These are phyloP conservation scores for Septoria petroselini DNA, from an alignment of 2,329 filamentous ascomycete species.

Conservation along the genomic window DNA sequence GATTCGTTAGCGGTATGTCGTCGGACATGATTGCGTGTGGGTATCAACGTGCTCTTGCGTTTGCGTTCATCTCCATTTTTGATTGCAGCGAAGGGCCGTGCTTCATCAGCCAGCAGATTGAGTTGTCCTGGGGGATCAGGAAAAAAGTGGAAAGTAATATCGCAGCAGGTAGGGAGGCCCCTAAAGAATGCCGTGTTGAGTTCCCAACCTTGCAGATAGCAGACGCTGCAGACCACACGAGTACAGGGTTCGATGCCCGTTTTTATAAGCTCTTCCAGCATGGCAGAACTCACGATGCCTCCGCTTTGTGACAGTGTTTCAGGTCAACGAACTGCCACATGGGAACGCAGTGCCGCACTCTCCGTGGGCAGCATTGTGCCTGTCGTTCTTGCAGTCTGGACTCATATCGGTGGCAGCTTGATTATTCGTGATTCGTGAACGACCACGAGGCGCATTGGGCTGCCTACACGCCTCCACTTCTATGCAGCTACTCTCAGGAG, in stretches of 20 bases:
- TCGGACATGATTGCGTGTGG: slow-evolving; percentile 9
- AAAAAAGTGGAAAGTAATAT: slow-evolving; percentile 7
- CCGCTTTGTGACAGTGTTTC: background rate
- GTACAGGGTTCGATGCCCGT: background rate
- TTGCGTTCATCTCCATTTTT: slow-evolving; percentile 28
- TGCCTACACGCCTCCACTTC: background rate
- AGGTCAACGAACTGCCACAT: background rate
- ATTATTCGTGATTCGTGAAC: background rate
- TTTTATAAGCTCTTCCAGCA: background rate
- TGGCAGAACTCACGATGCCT: slow-evolving; percentile 6
- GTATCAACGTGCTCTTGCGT: slow-evolving; percentile 16
- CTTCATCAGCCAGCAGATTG: slow-evolving; percentile 3
- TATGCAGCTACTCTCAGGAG: background rate
- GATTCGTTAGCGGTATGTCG: slow-evolving; percentile 21
- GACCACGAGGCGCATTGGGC: background rate
- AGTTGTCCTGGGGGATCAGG: slow-evolving; percentile 10
- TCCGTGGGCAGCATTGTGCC: background rate
- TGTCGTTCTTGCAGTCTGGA: slow-evolving; percentile 1
- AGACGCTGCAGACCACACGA: background rate
- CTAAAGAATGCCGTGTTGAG: slow-evolving; percentile 7
- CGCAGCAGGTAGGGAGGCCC: slow-evolving; percentile 7
- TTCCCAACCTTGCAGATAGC: slow-evolving; percentile 8
- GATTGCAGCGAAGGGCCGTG: slow-evolving; percentile 6
- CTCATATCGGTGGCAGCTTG: background rate
- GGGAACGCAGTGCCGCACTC: background rate